These are phyloP conservation scores for Leishmania major DNA, from an alignment of 208 protist genomes.

Conservation along the genomic window DNA sequence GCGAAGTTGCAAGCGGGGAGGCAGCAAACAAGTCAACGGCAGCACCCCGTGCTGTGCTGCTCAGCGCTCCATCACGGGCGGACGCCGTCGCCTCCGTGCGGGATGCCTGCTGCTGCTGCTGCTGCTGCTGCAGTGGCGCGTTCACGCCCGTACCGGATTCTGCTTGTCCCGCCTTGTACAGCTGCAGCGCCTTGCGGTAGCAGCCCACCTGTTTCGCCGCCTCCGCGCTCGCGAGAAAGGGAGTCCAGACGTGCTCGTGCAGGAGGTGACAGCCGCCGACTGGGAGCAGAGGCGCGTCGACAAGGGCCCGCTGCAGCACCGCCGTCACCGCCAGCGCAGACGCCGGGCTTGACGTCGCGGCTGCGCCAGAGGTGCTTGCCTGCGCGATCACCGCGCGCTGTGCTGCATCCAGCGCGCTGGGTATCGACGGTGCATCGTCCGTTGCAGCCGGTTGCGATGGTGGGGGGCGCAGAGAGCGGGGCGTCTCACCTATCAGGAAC, in stretches of 20 bases:
- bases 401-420: slow-evolving; percentile 21
- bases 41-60: neutral
- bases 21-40: neutral
- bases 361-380: neutral
- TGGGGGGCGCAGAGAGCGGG: slow-evolving; percentile 16
- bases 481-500: slow-evolving; percentile 43
- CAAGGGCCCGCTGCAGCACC: slow-evolving; percentile 48
- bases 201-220: slow-evolving; percentile 40
- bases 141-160: neutral
- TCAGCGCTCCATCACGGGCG: neutral
- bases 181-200: slow-evolving; percentile 10
- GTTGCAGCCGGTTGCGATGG: neutral
- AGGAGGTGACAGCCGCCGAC: slow-evolving; percentile 57
- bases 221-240: slow-evolving; percentile 36
- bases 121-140: neutral
- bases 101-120: neutral
- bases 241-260: slow-evolving; percentile 55
- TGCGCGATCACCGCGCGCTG: slow-evolving; percentile 25
- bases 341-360: neutral
- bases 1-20: neutral
- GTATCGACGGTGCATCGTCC: neutral
- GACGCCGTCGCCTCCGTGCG: neutral
- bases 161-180: slow-evolving; percentile 8
- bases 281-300: slow-evolving; percentile 64
- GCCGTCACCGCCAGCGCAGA: slow-evolving; percentile 16